Conservation (phyloP, 257 asterid species). For the Solanum boliviense region DNA sequence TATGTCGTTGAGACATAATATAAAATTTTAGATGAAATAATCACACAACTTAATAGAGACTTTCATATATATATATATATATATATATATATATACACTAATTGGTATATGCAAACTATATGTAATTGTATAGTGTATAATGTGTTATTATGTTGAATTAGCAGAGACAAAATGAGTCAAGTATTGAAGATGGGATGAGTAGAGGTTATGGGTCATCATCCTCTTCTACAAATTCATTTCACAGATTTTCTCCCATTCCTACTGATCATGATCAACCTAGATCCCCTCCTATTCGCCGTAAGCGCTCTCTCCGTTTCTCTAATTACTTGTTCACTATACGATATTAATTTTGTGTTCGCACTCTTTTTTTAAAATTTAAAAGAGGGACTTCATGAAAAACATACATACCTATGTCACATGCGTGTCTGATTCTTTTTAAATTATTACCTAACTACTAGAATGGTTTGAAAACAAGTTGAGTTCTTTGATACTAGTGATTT, state of each 20-base stretch:
- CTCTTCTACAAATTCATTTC: slow-evolving; percentile 43
- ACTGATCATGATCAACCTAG: slow-evolving; percentile 37
- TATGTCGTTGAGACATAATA: neutral
- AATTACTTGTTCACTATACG: neutral
- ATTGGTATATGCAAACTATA: neutral
- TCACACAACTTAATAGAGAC: neutral
- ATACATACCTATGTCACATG: neutral
- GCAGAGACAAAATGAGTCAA: slow-evolving; percentile 44
- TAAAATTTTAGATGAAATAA: neutral
- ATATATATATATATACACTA: neutral
- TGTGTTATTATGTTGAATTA: neutral
- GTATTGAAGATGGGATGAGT: slow-evolving; percentile 18
- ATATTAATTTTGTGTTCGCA: neutral
- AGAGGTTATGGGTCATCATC: slow-evolving; percentile 58
- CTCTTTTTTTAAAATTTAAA: neutral
- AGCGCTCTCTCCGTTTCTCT: slow-evolving; percentile 4
- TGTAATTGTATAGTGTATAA: neutral
- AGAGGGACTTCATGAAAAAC: neutral
- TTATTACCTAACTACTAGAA: neutral
- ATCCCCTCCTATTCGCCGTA: slow-evolving; percentile 71
- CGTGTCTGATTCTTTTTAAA: neutral
- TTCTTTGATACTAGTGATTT: neutral
- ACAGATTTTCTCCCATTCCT: slow-evolving; percentile 29
- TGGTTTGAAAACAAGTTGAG: neutral
- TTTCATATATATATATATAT: neutral